A percentile compares a stretch with the other conserved stretches of the same genome.
Evolutionary conservation across 805 yeast genomes (phyloP).

Genomic region (Brettanomyces sp.): DNA sequence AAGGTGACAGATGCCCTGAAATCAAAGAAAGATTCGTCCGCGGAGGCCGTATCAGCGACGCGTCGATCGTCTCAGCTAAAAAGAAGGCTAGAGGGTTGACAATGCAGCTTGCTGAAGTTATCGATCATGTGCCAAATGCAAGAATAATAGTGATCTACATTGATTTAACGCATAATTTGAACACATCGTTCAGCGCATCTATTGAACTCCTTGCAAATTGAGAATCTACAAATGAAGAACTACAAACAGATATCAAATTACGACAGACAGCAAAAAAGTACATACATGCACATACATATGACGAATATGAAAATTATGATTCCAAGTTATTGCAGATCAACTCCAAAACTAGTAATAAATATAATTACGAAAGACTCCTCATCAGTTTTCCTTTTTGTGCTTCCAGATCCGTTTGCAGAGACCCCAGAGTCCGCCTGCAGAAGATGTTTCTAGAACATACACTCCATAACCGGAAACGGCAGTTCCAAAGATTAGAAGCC

Average conservation of each 20-base stretch:
- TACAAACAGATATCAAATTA: too few species aligned
- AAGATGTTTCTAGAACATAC: slow-evolving; percentile 56
- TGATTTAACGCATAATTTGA: too few species aligned
- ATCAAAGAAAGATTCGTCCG: not conserved
- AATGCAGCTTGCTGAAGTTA: too few species aligned
- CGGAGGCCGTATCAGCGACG: not conserved
- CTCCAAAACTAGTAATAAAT: not conserved
- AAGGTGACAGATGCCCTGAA: not conserved
- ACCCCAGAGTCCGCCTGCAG: slow-evolving; percentile 54
- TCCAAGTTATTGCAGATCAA: not conserved
- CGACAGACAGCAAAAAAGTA: too few species aligned
- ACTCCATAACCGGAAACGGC: slow-evolving; percentile 61
- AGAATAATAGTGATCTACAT: too few species aligned
- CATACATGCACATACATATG: too few species aligned
- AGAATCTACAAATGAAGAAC: too few species aligned
- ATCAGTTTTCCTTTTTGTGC: slow-evolving; percentile 10
- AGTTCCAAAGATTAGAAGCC: slow-evolving; percentile 53
- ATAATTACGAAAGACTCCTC: not conserved
- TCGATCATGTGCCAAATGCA: too few species aligned
- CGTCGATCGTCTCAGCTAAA: slow-evolving; percentile 1
- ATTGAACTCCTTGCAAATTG: too few species aligned
- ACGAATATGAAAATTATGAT: too few species aligned
- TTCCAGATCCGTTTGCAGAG: slow-evolving; percentile 26
- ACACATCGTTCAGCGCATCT: too few species aligned
- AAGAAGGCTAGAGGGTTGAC: slow-evolving; percentile 5